Percentiles rank a stretch among this genome's conserved stretches.
These are phyloP conservation scores for Coemansia sp. DNA, from an alignment of 192 early-diverging fungal species.

Conservation along the genomic window DNA sequence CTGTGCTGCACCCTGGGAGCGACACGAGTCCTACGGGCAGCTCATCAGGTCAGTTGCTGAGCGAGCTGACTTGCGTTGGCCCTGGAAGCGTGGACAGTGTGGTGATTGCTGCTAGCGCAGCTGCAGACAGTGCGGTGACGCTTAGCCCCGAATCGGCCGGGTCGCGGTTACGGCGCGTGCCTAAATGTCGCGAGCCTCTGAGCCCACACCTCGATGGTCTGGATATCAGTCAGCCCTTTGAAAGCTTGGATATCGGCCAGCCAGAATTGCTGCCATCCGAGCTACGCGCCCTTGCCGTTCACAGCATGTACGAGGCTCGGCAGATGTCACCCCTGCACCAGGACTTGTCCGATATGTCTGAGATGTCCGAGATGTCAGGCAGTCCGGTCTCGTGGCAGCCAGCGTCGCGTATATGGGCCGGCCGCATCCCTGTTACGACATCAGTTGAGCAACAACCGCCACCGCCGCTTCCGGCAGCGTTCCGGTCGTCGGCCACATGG, in stretches of 20 bases:
- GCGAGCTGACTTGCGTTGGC: conserved; percentile 40
- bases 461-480: conserved; percentile 21
- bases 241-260: background rate
- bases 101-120: conserved; percentile 38
- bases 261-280: background rate
- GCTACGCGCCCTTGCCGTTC: background rate
- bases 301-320: background rate
- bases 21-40: background rate
- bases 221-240: background rate
- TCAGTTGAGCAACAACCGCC: background rate
- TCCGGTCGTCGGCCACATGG: conserved; percentile 40
- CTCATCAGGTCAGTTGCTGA: conserved; percentile 17
- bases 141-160: conserved; percentile 47
- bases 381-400: conserved; percentile 17
- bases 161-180: conserved; percentile 40
- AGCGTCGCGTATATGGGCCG: conserved; percentile 30
- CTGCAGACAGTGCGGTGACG: conserved; percentile 35
- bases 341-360: background rate
- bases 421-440: background rate
- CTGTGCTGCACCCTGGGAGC: conserved; percentile 9
- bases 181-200: conserved; percentile 38
- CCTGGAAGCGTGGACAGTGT: conserved; percentile 38
- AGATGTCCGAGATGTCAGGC: background rate
- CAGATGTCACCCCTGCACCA: background rate
- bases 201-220: background rate